These are phyloP conservation scores for Mortierella hygrophila DNA, from an alignment of 192 early-diverging fungal species.

Conservation along the genomic window DNA sequence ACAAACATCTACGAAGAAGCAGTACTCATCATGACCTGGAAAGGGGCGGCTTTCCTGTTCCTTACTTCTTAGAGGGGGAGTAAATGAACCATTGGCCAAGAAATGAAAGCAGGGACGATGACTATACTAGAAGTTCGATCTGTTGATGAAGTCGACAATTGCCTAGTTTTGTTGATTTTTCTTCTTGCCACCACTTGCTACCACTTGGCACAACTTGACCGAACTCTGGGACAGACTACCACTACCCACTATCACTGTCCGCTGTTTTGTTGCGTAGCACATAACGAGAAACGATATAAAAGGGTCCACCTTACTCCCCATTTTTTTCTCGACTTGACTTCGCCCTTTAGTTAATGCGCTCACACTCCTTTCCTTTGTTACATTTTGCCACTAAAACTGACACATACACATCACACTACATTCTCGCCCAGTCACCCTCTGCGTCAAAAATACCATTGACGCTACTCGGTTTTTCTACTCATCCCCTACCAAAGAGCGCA, in stretches of 20 bases:
- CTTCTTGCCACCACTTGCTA: not conserved
- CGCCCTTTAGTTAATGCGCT: slow-evolving; percentile 3
- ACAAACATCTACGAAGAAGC: not conserved
- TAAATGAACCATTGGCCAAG: not conserved
- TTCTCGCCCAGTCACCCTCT: not conserved
- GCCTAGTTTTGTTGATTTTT: not conserved
- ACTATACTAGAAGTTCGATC: not conserved
- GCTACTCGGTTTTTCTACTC: no score
- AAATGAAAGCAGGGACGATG: not conserved
- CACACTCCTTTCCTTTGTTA: not conserved
- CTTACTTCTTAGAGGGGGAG: not conserved
- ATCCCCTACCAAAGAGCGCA: not conserved
- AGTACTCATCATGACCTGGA: not conserved
- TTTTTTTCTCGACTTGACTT: not conserved
- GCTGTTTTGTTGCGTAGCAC: not conserved
- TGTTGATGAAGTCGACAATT: slow-evolving; percentile 3
- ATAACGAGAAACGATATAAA: not conserved
- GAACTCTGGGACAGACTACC: not conserved
- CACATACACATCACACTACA: not conserved
- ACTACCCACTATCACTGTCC: not conserved
- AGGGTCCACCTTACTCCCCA: not conserved
- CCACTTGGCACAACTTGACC: not conserved
- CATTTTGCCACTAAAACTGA: not conserved
- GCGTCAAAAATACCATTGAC: no score
- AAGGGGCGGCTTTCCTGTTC: not conserved